Evolutionary conservation across 2,329 filamentous ascomycete genomes (phyloP).

Genomic region (Purpureocillium takamizusanense): DNA sequence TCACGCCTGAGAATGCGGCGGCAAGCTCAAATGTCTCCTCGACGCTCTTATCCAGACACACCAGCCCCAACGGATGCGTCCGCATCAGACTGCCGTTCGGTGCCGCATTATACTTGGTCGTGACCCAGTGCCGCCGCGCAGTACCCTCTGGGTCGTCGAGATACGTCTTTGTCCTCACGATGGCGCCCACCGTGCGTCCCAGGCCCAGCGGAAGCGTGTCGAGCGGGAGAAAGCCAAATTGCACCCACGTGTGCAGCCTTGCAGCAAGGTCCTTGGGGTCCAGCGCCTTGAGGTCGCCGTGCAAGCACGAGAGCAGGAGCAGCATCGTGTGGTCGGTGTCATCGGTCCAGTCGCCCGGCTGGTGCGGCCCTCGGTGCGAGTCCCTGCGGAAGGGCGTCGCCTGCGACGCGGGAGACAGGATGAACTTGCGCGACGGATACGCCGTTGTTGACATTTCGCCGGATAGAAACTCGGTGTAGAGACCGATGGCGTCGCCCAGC

Average conservation of each 20-base stretch:
- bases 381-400: conserved; percentile 34
- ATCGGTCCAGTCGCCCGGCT: conserved; percentile 39
- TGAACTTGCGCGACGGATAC: conserved; percentile 31
- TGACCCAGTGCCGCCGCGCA: conserved; percentile 32
- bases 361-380: conserved; percentile 32
- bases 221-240: conserved; percentile 35
- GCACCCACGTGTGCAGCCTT: conserved; percentile 36
- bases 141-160: conserved; percentile 26
- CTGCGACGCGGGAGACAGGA: conserved; percentile 22
- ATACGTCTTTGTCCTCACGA: conserved; percentile 30
- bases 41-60: conserved; percentile 30
- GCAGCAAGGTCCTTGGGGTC: conserved; percentile 31
- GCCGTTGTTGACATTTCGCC: conserved; percentile 18
- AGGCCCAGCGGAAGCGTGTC: conserved; percentile 38
- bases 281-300: conserved; percentile 28
- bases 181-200: conserved; percentile 34
- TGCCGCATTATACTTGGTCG: conserved; percentile 27
- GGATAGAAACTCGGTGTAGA: conserved; percentile 45
- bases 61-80: conserved; percentile 40
- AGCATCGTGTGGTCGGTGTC: conserved; percentile 45
- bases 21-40: conserved; percentile 34
- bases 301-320: conserved; percentile 36
- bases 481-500: conserved; percentile 42
- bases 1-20: conserved; percentile 31
- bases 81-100: conserved; percentile 46